A percentile compares a stretch with the other conserved stretches of the same genome.
Conservation (phyloP, 2,329 filamentous ascomycete species). For the Fusarium oligoseptatum region DNA sequence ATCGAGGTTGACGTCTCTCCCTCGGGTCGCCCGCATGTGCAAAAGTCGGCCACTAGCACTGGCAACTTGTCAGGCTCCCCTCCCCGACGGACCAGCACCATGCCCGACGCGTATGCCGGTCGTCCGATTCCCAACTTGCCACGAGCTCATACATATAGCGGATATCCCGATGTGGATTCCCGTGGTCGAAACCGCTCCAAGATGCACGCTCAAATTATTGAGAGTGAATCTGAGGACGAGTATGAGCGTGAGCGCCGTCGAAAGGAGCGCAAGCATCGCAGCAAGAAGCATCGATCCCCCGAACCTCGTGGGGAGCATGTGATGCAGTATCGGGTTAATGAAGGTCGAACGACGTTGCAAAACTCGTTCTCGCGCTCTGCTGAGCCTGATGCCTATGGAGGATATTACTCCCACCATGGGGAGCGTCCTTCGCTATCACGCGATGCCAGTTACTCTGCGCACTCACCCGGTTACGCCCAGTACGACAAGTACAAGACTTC, state of each 20-base stretch:
- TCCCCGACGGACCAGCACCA: slow-evolving; percentile 53
- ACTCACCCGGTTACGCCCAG: slow-evolving; percentile 39
- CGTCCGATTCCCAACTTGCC: slow-evolving; percentile 48
- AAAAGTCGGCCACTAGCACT: slow-evolving; percentile 44
- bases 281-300: slow-evolving; percentile 54
- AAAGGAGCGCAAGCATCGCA: slow-evolving; percentile 53
- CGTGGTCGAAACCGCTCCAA: slow-evolving; percentile 56
- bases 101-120: slow-evolving; percentile 50
- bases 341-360: slow-evolving; percentile 45
- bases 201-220: slow-evolving; percentile 52
- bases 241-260: slow-evolving; percentile 46
- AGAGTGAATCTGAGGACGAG: slow-evolving; percentile 53
- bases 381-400: slow-evolving; percentile 39
- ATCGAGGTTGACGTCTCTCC: slow-evolving; percentile 49
- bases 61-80: slow-evolving; percentile 49
- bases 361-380: slow-evolving; percentile 47
- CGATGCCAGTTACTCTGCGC: slow-evolving; percentile 48
- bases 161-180: slow-evolving; percentile 44
- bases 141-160: slow-evolving; percentile 53
- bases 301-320: slow-evolving; percentile 44
- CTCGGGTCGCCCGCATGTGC: slow-evolving; percentile 45
- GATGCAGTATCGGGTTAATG: slow-evolving; percentile 50
- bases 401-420: slow-evolving; percentile 42
- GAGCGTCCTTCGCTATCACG: slow-evolving; percentile 50
- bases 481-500: slow-evolving; percentile 53